Conservation (phyloP, 257 asterid genomes). For the Nemophila menziesii region DNA sequence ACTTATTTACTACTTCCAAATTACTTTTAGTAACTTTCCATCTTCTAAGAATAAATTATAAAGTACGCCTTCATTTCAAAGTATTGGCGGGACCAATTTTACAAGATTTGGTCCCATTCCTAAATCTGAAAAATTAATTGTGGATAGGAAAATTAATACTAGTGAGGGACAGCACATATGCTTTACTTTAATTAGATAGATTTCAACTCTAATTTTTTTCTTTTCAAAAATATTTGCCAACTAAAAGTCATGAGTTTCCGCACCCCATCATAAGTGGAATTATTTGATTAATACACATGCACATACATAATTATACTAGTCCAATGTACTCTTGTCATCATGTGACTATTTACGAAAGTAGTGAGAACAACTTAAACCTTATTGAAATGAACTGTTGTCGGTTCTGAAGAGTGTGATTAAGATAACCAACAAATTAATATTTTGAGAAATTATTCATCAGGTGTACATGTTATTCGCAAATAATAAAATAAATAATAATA, state of each 20-base stretch:
- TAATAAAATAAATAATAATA: too few species aligned
- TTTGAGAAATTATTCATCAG: too few species aligned
- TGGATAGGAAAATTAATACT: too few species aligned
- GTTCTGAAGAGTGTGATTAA: too few species aligned
- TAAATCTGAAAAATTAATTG: not conserved
- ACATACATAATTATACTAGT: conserved; percentile 6
- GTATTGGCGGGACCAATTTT: not conserved
- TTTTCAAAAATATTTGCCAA: not conserved
- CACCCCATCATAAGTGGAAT: not conserved
- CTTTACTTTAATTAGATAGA: not conserved
- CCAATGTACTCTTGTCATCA: conserved; percentile 21
- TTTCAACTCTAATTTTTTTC: too few species aligned
- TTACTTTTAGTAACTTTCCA: too few species aligned
- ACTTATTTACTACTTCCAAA: too few species aligned
- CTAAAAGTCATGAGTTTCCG: conserved; percentile 2
- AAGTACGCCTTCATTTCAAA: not conserved
- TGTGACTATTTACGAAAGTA: conserved; percentile 16
- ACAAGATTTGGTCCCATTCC: not conserved
- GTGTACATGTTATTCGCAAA: too few species aligned
- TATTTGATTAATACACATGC: conserved; percentile 16
- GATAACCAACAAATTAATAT: too few species aligned
- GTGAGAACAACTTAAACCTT: not conserved
- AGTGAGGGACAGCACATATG: not conserved
- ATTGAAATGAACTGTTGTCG: too few species aligned
- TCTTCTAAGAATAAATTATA: too few species aligned